Evolutionary conservation across 441 rosid genomes (phyloP).

Genomic region (Aleurites moluccanus): DNA sequence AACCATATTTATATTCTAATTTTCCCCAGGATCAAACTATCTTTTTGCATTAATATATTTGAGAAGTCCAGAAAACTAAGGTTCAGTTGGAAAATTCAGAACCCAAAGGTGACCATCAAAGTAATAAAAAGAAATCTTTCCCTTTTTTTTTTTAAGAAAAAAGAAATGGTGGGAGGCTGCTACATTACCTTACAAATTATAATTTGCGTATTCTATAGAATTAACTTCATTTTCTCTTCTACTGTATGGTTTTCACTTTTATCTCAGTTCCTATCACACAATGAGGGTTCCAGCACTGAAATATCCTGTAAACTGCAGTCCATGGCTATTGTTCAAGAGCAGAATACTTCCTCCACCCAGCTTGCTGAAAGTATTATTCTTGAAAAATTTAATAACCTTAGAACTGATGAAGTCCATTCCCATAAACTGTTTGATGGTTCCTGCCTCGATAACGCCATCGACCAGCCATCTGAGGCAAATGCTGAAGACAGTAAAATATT

Average conservation of each 20-base stretch:
- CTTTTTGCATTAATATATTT: background rate
- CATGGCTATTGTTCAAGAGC: conserved; percentile 9
- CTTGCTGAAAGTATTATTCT: conserved; percentile 29
- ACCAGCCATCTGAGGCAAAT: conserved; percentile 11
- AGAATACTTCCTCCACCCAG: conserved; percentile 20
- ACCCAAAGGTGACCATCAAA: background rate
- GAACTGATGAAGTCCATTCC: conserved; percentile 22
- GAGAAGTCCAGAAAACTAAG: background rate
- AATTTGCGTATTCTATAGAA: background rate
- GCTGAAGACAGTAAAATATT: conserved; percentile 7
- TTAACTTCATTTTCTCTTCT: conserved; percentile 10
- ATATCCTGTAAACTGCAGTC: conserved; percentile 26
- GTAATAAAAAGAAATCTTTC: background rate
- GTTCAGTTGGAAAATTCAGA: background rate
- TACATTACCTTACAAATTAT: background rate
- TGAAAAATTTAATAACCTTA: conserved; percentile 30
- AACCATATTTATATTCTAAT: no score
- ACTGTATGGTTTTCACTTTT: conserved; percentile 8
- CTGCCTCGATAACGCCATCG: background rate
- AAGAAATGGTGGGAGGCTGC: background rate
- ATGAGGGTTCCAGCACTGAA: conserved; percentile 27
- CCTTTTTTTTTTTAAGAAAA: no score
- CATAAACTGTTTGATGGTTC: background rate
- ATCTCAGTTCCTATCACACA: conserved; percentile 45
- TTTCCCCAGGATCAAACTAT: background rate